A percentile compares a stretch with the other conserved stretches of the same genome.
These are phyloP conservation scores for Xylariaceae sp. DNA, from an alignment of 2,329 filamentous ascomycete species.

Conservation along the genomic window DNA sequence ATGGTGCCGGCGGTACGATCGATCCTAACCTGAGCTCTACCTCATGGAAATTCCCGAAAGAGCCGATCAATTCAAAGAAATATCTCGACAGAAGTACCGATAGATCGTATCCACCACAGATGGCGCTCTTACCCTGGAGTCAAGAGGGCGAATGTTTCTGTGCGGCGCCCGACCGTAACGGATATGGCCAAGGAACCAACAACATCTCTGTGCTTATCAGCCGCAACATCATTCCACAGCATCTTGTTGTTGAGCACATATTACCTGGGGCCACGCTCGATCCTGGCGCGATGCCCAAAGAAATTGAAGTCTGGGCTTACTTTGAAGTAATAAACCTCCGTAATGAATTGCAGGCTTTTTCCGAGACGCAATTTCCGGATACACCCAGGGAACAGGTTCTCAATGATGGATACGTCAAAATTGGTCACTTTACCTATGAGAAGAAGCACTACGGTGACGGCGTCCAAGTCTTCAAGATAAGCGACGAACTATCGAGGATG, in stretches of 20 bases:
- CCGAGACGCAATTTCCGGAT: constrained; percentile 40
- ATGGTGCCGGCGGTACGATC: constrained; percentile 61
- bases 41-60: constrained; percentile 42
- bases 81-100: constrained; percentile 28
- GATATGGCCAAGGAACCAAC: constrained; percentile 52
- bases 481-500: constrained; percentile 46
- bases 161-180: constrained; percentile 47
- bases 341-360: constrained; percentile 42
- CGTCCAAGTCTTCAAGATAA: constrained; percentile 52
- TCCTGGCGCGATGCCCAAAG: constrained; percentile 57
- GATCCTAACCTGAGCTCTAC: constrained; percentile 58
- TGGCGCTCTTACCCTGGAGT: constrained; percentile 65
- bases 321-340: constrained; percentile 46
- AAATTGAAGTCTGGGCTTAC: constrained; percentile 66
- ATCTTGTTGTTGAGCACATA: constrained; percentile 71
- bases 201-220: constrained; percentile 59
- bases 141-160: constrained; percentile 90
- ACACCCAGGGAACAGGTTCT: constrained; percentile 28
- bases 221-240: constrained; percentile 57
- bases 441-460: constrained; percentile 41
- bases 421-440: constrained; percentile 54
- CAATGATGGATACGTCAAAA: constrained; percentile 49
- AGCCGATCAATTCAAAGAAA: constrained; percentile 25
- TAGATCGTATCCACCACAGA: constrained; percentile 37
- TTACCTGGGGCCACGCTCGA: constrained; percentile 57